Evolutionary conservation across 202 grass and related monocot genomes (phyloP).

Genomic region (Tripidium arundinaceum): DNA sequence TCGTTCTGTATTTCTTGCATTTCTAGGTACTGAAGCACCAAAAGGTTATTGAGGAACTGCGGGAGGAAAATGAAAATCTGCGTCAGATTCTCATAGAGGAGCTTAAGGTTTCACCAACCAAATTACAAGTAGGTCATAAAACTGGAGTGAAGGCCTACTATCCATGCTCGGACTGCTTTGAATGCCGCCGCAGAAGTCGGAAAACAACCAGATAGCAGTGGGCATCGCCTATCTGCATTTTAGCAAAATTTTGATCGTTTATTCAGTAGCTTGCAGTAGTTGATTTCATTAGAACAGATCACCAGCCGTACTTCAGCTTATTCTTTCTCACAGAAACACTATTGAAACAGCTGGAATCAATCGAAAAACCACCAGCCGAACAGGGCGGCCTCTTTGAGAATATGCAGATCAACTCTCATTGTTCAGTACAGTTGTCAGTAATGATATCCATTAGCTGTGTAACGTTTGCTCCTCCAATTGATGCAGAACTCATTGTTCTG

Average conservation of each 20-base stretch:
- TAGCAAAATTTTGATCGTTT: conserved; percentile 15
- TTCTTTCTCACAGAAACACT: too few species aligned
- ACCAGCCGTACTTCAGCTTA: too few species aligned
- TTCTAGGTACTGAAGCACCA: conserved; percentile 79
- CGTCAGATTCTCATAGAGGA: conserved; percentile 69
- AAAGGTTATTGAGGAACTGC: conserved; percentile 63
- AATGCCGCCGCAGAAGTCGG: conserved; percentile 67
- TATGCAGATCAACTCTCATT: not conserved
- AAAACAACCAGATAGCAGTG: conserved; percentile 54
- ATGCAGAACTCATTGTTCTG: not conserved
- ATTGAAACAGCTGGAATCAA: too few species aligned
- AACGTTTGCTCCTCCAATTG: not conserved
- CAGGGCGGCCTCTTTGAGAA: not conserved
- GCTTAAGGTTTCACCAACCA: conserved; percentile 64
- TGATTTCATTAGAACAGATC: not conserved
- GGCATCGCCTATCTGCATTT: not conserved
- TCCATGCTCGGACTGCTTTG: conserved; percentile 85
- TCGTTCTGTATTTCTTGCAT: conserved; percentile 18
- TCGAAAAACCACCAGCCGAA: too few species aligned
- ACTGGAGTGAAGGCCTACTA: conserved; percentile 46
- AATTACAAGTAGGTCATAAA: conserved; percentile 34
- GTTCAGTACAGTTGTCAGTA: not conserved
- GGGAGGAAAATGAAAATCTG: conserved; percentile 69
- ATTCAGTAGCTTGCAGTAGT: not conserved
- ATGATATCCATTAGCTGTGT: not conserved